Conservation (phyloP, 202 grass and related monocot species). For the Zizania palustris region DNA sequence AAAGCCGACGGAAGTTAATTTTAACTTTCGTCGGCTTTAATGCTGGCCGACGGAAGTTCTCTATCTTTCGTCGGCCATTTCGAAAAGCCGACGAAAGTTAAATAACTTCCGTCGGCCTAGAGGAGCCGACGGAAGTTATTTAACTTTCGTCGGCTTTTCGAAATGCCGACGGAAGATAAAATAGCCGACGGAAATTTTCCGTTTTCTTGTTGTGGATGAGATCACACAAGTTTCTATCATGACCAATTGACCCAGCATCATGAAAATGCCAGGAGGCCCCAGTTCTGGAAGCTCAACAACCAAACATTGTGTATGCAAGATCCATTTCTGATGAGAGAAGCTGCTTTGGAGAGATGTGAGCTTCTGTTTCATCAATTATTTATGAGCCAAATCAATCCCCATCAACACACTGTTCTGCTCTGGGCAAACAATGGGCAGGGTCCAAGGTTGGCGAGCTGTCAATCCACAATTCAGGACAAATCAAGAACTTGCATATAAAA, state of each 20-base stretch:
- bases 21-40: too few relatives aligned
- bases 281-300: slow-evolving; percentile 41
- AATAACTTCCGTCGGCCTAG: too few relatives aligned
- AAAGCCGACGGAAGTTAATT: too few relatives aligned
- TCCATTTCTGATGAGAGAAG: slow-evolving; percentile 28
- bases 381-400: slow-evolving; percentile 28
- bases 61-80: too few relatives aligned
- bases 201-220: too few relatives aligned
- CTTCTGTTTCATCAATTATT: slow-evolving; percentile 35
- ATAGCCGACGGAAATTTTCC: too few relatives aligned
- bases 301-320: slow-evolving; percentile 14
- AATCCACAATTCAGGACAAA: slow-evolving; percentile 19
- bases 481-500: slow-evolving; percentile 6
- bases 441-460: slow-evolving; percentile 53
- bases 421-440: slow-evolving; percentile 25
- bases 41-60: too few relatives aligned
- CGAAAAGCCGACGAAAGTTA: too few relatives aligned
- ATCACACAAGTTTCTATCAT: background rate
- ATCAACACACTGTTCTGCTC: slow-evolving; percentile 24
- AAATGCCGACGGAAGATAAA: too few relatives aligned
- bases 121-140: too few relatives aligned
- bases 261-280: background rate
- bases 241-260: background rate
- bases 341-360: slow-evolving; percentile 34
- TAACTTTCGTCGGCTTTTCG: too few relatives aligned